A percentile compares a stretch with the other conserved stretches of the same genome.
These are phyloP conservation scores for Penicillium sp. DNA, from an alignment of 2,329 filamentous ascomycete genomes.

Conservation along the genomic window DNA sequence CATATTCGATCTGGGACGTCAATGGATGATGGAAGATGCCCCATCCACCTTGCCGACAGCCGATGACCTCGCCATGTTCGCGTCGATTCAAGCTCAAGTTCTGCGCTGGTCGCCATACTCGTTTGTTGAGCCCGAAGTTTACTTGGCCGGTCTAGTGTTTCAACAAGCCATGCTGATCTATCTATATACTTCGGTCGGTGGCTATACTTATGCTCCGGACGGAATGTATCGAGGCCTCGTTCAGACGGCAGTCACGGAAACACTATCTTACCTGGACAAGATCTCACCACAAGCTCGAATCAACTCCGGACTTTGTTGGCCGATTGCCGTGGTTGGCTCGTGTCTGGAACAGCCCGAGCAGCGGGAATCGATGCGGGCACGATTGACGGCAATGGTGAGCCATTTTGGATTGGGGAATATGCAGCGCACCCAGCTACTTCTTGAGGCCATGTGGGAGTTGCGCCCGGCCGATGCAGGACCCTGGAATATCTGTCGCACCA, in stretches of 20 bases:
- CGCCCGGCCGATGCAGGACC: constrained; percentile 32
- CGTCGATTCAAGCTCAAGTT: constrained; percentile 40
- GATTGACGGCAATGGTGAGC: constrained; percentile 23
- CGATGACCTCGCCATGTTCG: constrained; percentile 43
- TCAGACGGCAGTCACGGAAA: constrained; percentile 22
- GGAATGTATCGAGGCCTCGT: constrained; percentile 26
- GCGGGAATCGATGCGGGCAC: constrained; percentile 24
- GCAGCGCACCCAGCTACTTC: constrained; percentile 37
- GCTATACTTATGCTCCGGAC: constrained; percentile 19
- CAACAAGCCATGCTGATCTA: constrained; percentile 44
- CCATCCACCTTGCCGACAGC: constrained; percentile 26
- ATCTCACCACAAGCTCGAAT: constrained; percentile 22
- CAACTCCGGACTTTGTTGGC: constrained; percentile 34
- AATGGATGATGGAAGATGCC: constrained; percentile 29
- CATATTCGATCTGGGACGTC: constrained; percentile 29
- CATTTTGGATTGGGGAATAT: constrained; percentile 45
- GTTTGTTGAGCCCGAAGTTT: constrained; percentile 33
- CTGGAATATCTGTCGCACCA: constrained; percentile 43
- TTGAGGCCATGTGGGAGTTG: constrained; percentile 42
- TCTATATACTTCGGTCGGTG: constrained; percentile 28
- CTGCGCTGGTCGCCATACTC: constrained; percentile 37
- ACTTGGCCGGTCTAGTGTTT: constrained; percentile 40
- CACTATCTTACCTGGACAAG: constrained; percentile 21
- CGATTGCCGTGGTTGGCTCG: constrained; percentile 27
- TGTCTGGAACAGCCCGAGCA: constrained; percentile 19